These are phyloP conservation scores for Striga hermonthica DNA, from an alignment of 305 asterid species.

Conservation along the genomic window DNA sequence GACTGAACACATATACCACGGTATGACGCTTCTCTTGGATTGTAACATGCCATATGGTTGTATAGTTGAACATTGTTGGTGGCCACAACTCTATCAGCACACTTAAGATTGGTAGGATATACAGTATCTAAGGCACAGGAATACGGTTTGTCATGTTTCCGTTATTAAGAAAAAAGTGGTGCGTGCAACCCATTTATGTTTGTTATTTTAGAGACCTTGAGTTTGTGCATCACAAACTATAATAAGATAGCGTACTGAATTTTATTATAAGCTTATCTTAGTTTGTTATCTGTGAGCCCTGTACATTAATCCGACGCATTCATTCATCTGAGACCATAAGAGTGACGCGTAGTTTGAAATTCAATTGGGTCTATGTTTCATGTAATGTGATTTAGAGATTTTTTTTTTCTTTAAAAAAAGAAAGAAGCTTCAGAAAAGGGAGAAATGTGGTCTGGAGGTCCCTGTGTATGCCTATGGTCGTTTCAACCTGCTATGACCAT, in stretches of 20 bases:
- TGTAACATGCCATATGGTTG: slow-evolving; percentile 1
- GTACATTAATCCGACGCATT: background rate
- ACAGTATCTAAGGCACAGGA: background rate
- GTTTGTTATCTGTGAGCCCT: background rate
- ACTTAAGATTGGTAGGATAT: background rate
- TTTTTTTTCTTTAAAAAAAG: too few relatives aligned
- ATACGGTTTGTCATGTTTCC: background rate
- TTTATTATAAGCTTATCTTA: background rate
- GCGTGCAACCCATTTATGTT: background rate
- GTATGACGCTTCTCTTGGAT: slow-evolving; percentile 34
- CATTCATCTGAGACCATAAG: background rate
- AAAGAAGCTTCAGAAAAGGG: too few relatives aligned
- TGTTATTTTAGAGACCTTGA: background rate
- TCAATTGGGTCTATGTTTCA: background rate
- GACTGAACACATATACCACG: slow-evolving; percentile 82
- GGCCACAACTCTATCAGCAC: background rate
- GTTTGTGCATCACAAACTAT: background rate
- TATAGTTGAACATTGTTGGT: background rate
- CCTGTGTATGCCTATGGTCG: too few relatives aligned
- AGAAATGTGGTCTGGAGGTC: too few relatives aligned
- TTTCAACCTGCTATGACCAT: too few relatives aligned
- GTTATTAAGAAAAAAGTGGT: slow-evolving; percentile 1
- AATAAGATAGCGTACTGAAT: background rate
- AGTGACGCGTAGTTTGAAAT: background rate
- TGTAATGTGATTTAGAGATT: background rate